A percentile compares a stretch with the other conserved stretches of the same genome.
Evolutionary conservation across 805 yeast genomes (phyloP).

Genomic region (Candida gorgasii): DNA sequence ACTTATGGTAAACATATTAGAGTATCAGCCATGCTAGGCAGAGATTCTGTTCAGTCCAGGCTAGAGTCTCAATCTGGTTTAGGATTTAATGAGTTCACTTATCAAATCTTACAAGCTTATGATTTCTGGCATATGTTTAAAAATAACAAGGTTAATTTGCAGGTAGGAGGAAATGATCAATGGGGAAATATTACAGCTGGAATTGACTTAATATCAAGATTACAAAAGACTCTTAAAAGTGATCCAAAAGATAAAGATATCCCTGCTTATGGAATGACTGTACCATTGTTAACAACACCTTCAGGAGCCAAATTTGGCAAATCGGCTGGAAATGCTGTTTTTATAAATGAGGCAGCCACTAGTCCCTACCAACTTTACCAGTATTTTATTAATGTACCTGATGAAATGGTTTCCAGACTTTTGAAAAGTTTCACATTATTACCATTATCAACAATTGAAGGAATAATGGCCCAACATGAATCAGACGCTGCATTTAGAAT

Average conservation of each 20-base stretch:
- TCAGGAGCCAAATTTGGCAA: slow-evolving; percentile 94
- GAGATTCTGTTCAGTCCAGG: slow-evolving; percentile 84
- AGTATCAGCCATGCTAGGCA: slow-evolving; percentile 80
- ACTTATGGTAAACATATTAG: slow-evolving; percentile 76
- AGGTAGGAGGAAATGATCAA: slow-evolving; percentile 96
- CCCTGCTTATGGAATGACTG: slow-evolving; percentile 75
- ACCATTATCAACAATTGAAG: slow-evolving; percentile 60
- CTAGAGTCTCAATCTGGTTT: slow-evolving; percentile 69
- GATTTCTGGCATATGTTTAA: slow-evolving; percentile 84
- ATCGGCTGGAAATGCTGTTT: slow-evolving; percentile 95
- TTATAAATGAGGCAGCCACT: slow-evolving; percentile 74
- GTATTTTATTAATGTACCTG: slow-evolving; percentile 76
- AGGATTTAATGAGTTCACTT: slow-evolving; percentile 92
- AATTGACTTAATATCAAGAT: slow-evolving; percentile 74
- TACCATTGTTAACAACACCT: slow-evolving; percentile 84
- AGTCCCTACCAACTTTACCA: slow-evolving; percentile 83
- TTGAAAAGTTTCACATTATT: slow-evolving; percentile 78
- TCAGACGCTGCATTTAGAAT: slow-evolving; percentile 60
- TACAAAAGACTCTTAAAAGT: slow-evolving; percentile 28
- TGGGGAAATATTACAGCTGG: slow-evolving; percentile 99
- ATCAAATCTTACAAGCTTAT: slow-evolving; percentile 89
- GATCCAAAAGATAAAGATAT: slow-evolving; percentile 16
- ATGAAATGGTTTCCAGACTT: slow-evolving; percentile 68
- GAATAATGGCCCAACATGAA: slow-evolving; percentile 52
- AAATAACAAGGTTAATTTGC: slow-evolving; percentile 60